phyloP scores from a whole-genome alignment of 169 alveolate species.

The Cryptosporidium parvum region DNA sequence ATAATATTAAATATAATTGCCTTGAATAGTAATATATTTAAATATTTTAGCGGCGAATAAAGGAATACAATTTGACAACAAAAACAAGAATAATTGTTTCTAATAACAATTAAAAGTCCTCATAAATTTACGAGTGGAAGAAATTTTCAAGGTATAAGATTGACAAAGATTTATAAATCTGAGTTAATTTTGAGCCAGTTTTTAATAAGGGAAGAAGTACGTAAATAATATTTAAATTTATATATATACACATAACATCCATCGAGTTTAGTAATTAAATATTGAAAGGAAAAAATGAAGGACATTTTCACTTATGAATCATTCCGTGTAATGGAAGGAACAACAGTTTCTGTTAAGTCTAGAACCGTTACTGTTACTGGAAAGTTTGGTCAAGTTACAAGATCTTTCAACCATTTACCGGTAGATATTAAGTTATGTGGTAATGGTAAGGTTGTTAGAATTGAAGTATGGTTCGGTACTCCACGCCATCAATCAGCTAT shows the following conservation, averaged over 20 bases:
- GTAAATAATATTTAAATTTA: not conserved
- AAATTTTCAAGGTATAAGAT: slow-evolving; percentile 2
- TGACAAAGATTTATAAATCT: slow-evolving; percentile 4
- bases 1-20: not conserved
- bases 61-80: not conserved
- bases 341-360: slow-evolving; percentile 90
- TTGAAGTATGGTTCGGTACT: slow-evolving; percentile 95
- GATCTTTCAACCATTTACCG: slow-evolving; percentile 96
- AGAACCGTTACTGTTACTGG: slow-evolving; percentile 97
- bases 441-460: slow-evolving; percentile 89
- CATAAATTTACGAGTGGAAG: slow-evolving; percentile 11
- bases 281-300: slow-evolving; percentile 27
- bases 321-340: slow-evolving; percentile 75
- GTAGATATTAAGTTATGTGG: slow-evolving; percentile 92
- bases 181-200: slow-evolving; percentile 15
- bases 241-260: not conserved
- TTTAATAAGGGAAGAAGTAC: not conserved
- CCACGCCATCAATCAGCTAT: slow-evolving; percentile 94
- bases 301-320: slow-evolving; percentile 66
- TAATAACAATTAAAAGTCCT: not conserved
- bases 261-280: not conserved
- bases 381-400: slow-evolving; percentile 95
- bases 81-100: not conserved
- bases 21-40: not conserved
- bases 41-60: slow-evolving; percentile 9